Conservation (phyloP, 2,329 filamentous ascomycete species). For the Trichoderma koningiopsis region DNA sequence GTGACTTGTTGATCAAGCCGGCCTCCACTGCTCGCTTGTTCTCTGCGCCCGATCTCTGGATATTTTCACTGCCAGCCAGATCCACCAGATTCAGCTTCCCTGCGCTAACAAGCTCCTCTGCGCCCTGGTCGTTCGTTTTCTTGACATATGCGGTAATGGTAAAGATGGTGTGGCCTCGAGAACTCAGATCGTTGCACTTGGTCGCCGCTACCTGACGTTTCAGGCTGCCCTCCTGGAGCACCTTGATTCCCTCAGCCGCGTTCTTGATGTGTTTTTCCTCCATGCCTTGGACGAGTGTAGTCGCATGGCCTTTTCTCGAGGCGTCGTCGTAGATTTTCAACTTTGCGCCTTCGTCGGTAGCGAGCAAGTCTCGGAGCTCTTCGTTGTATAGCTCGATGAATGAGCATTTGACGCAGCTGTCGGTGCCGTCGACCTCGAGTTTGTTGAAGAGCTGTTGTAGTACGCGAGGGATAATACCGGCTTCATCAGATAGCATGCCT, state of each 20-base stretch:
- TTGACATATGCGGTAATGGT: slow-evolving; percentile 93
- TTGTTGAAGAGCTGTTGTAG: slow-evolving; percentile 85
- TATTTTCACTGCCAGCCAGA: slow-evolving; percentile 95
- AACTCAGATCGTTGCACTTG: slow-evolving; percentile 99
- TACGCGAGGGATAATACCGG: slow-evolving; percentile 92
- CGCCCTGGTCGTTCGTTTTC: slow-evolving; percentile 75
- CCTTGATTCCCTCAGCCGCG: slow-evolving; percentile 81
- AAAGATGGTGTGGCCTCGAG: slow-evolving; percentile 95
- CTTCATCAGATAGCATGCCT: slow-evolving; percentile 84
- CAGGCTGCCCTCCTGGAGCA: slow-evolving; percentile 85
- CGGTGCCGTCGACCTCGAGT: slow-evolving; percentile 74
- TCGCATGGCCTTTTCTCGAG: slow-evolving; percentile 78
- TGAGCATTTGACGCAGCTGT: slow-evolving; percentile 93
- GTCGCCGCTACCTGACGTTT: slow-evolving; percentile 98
- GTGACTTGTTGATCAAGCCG: slow-evolving; percentile 95
- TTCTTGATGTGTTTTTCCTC: slow-evolving; percentile 91
- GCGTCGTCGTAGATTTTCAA: slow-evolving; percentile 95
- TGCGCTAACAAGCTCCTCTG: slow-evolving; percentile 85
- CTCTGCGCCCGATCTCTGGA: slow-evolving; percentile 93
- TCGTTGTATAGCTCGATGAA: slow-evolving; percentile 99
- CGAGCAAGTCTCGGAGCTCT: slow-evolving; percentile 86
- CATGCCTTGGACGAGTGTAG: slow-evolving; percentile 94
- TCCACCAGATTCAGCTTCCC: slow-evolving; percentile 97
- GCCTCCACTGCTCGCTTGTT: slow-evolving; percentile 97
- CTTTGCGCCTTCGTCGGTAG: slow-evolving; percentile 78